These are phyloP conservation scores for Beta lomatogona DNA, from an alignment of 179 eudicot genomes.

Conservation along the genomic window DNA sequence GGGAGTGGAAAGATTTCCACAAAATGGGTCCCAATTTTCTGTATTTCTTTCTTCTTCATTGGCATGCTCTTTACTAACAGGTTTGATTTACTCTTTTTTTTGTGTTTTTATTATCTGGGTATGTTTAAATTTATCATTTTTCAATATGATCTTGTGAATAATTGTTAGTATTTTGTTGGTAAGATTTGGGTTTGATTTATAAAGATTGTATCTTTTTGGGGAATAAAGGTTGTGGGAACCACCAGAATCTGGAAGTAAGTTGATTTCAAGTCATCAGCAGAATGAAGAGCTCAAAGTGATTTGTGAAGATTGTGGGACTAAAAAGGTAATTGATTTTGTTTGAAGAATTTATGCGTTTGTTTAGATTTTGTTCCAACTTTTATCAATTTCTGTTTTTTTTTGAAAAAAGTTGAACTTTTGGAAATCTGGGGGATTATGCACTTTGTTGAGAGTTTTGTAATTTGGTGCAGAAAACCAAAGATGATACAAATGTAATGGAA, in stretches of 20 bases:
- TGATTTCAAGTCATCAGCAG: constrained; percentile 53
- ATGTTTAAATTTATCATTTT: not conserved
- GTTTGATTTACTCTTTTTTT: constrained; percentile 33
- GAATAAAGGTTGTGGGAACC: constrained; percentile 60
- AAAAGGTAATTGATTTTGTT: constrained; percentile 28
- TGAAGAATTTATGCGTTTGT: not conserved
- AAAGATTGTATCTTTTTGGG: not conserved
- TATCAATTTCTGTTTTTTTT: not conserved
- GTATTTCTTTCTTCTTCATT: constrained; percentile 60
- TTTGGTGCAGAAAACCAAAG: constrained; percentile 38
- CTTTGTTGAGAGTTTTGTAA: constrained; percentile 5
- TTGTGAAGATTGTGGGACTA: constrained; percentile 36
- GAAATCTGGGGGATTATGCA: constrained; percentile 1
- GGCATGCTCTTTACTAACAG: constrained; percentile 84
- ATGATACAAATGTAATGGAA: constrained; percentile 68
- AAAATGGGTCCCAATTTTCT: constrained; percentile 70
- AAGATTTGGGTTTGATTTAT: constrained; percentile 6
- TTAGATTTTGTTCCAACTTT: not conserved
- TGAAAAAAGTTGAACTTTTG: not conserved
- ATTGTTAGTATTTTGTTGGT: constrained; percentile 8
- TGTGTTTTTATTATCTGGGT: constrained; percentile 11
- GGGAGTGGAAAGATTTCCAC: constrained; percentile 58
- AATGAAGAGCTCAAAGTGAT: constrained; percentile 74
- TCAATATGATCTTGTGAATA: constrained; percentile 7
- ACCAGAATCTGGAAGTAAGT: constrained; percentile 55